Evolutionary conservation across 2,329 filamentous ascomycete species (phyloP), one percentile per base, ranked within the genome.

Genomic region (Aspergillus aculeatinus): DNA sequence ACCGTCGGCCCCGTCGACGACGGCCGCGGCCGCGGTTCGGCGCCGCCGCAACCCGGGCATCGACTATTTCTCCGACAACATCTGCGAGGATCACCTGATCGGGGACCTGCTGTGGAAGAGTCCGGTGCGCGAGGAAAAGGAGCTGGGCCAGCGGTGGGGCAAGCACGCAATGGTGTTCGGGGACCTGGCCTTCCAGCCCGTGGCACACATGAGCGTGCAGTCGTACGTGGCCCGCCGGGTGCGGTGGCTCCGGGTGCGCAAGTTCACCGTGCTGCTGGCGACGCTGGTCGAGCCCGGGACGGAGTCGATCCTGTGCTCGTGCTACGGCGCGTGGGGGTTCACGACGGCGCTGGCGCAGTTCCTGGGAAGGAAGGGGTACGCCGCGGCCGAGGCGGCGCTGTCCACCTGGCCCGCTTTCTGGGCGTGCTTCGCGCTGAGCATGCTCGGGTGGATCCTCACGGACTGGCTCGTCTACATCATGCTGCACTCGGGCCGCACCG

Each of bases 1-100:
- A 29, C 67, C 72, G n/a, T 88, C 87, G 33, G 23, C 23, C 3
- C 23, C 23, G 23, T 23, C 23, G 23, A 23, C 23, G 23, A 23
- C 23, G 23, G 55, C 76, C 70, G 65, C 83, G 82, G 71, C 27
- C 67, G 73, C 49, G 39, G 27, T 10, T 10, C 39, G 12, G 5
- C 39, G 16, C 69, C 79, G 58, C 60, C 79, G 68, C 74, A 82
- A 67, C 73, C 87, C 78, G 0, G 96, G 95, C 0, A 88, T 99
- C 65, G 92, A 98, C 76, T 93, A 88, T 77, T 99, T 99, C 77
- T 96, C 92, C 2, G 85, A 91, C 65, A 96, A 96, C 72, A 98
- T 99, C 71, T 99, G 95, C 79, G 96, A 99, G 74, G 95, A 99
- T 72, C 95, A 99, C 70, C 81, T 97, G 25, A 96, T 99, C 57